phyloP scores from a whole-genome alignment of 2,329 filamentous ascomycete species.

The Botryotinia narcissicola region DNA sequence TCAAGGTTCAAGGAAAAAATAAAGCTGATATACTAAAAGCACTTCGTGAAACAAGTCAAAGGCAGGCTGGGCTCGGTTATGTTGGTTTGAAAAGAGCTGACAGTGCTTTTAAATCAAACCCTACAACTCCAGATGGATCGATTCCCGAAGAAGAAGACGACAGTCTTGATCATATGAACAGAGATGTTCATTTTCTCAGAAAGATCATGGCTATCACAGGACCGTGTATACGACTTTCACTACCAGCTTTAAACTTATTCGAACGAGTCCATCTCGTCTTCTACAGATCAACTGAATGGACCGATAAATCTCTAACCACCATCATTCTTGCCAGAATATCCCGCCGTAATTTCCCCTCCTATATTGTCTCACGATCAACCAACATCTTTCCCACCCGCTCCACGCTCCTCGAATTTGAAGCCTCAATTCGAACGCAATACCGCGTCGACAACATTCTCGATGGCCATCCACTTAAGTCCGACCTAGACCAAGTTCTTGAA shows the following conservation, averaged over 20 bases:
- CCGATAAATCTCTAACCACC: constrained; percentile 91
- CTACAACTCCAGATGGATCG: constrained; percentile 24
- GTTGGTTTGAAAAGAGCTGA: constrained; percentile 59
- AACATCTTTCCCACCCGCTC: constrained; percentile 81
- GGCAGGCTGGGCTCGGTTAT: constrained; percentile 73
- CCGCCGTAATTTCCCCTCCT: constrained; percentile 80
- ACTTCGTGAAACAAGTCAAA: constrained; percentile 70
- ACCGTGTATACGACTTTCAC: constrained; percentile 77
- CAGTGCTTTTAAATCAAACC: constrained; percentile 21
- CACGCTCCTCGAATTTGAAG: constrained; percentile 83
- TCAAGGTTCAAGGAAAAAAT: constrained; percentile 81
- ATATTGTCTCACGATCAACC: constrained; percentile 83
- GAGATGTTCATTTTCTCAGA: constrained; percentile 69
- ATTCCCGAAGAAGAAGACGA: constrained; percentile 46
- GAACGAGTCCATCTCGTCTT: constrained; percentile 94
- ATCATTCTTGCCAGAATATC: constrained; percentile 93
- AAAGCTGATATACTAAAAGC: constrained; percentile 76
- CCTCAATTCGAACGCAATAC: constrained; percentile 77
- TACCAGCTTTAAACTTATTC: constrained; percentile 73
- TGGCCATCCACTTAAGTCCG: constrained; percentile 63
- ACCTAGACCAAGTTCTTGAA: constrained; percentile 64
- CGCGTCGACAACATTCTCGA: constrained; percentile 80
- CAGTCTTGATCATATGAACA: constrained; percentile 53
- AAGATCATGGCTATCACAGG: constrained; percentile 79
- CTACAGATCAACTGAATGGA: constrained; percentile 95